Evolutionary conservation across 1,284 basidiomycete species (phyloP).

Genomic region (Agaricales sp.): DNA sequence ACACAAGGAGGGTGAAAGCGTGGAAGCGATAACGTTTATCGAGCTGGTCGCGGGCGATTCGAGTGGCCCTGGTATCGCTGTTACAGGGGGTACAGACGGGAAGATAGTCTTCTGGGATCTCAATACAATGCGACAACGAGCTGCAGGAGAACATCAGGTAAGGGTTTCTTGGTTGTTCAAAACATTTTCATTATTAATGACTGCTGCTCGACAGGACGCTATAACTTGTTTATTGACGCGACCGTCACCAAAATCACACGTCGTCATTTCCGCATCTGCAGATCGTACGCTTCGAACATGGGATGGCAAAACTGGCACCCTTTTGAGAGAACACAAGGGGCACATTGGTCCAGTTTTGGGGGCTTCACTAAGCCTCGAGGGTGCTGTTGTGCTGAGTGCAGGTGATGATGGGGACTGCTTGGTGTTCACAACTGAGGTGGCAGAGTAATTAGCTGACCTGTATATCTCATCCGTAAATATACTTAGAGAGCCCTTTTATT

Average conservation of each 20-base stretch:
- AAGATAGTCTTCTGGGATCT: conserved; percentile 94
- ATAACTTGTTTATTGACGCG: conserved; percentile 75
- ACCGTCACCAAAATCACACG: conserved; percentile 61
- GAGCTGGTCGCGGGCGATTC: conserved; percentile 54
- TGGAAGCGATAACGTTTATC: conserved; percentile 85
- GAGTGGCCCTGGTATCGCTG: conserved; percentile 57
- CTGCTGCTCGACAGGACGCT: conserved; percentile 52
- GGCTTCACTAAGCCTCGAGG: conserved; percentile 61
- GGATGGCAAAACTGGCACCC: conserved; percentile 81
- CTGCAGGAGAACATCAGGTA: conserved; percentile 74
- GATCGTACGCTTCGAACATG: conserved; percentile 86
- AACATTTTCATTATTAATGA: conserved; percentile 11
- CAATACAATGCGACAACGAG: conserved; percentile 70
- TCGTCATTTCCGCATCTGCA: conserved; percentile 77
- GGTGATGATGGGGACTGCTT: conserved; percentile 82
- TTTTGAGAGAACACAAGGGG: conserved; percentile 76
- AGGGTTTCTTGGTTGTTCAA: conserved; percentile 16
- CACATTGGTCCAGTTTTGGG: conserved; percentile 77
- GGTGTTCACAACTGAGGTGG: conserved; percentile 61
- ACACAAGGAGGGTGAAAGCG: conserved; percentile 81
- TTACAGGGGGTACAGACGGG: conserved; percentile 90
- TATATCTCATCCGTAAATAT: too few relatives aligned
- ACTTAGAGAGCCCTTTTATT: too few relatives aligned
- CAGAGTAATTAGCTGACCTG: too few relatives aligned
- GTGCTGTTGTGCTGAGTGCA: conserved; percentile 67